Percentiles rank a stretch among this genome's conserved stretches.
Conservation (phyloP, 2,329 filamentous ascomycete species). For the Trichoderma gracile region DNA sequence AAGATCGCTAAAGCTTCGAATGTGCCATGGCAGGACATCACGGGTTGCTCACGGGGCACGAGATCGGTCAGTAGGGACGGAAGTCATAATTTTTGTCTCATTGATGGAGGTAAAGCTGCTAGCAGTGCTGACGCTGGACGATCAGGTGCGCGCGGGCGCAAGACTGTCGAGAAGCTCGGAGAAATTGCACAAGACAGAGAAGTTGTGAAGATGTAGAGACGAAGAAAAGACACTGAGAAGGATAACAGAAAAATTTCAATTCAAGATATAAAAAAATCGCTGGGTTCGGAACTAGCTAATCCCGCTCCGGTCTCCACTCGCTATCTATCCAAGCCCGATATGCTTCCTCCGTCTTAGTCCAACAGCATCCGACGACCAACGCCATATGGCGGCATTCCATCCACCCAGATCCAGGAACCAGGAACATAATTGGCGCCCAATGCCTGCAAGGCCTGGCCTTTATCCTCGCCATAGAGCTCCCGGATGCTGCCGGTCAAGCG, state of each 20-base stretch:
- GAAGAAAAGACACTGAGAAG: background rate
- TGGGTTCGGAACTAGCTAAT: constrained; percentile 12
- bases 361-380: background rate
- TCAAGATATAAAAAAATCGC: background rate
- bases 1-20: constrained; percentile 86
- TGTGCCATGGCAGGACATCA: constrained; percentile 58
- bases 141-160: background rate
- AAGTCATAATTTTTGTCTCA: background rate
- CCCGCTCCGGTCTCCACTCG: constrained; percentile 13
- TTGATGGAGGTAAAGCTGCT: constrained; percentile 1
- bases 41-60: constrained; percentile 10
- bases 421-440: background rate
- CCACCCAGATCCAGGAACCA: too few relatives aligned
- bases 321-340: background rate
- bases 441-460: too few relatives aligned
- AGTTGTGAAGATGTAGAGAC: background rate
- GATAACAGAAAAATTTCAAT: background rate
- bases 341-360: background rate
- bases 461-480: background rate
- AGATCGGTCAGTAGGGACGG: background rate
- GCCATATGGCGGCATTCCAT: too few relatives aligned
- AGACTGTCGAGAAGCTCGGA: background rate
- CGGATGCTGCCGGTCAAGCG: background rate
- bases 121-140: background rate
- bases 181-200: background rate